Base-by-base conservation (phyloP, 163 green algal species). In the Chloromonas sp. region DNA sequence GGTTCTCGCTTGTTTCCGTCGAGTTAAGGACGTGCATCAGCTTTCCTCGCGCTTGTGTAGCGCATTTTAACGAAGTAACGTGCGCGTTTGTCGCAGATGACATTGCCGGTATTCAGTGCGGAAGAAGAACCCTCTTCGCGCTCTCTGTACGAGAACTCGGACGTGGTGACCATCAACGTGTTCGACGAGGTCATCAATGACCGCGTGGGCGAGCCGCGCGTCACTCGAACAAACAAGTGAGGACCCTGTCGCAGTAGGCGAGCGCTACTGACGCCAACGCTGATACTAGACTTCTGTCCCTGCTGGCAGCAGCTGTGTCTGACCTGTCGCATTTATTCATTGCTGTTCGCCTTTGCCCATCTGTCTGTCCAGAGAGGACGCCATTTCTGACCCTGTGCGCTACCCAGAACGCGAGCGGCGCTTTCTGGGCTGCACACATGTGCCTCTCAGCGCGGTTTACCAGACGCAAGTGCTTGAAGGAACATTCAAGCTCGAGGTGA, bases 121-220 rank as follows among this genome's bases (percentile, higher is more conserved):
- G 81, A 87, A 70, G 84, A 88, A 8, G 87, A 90, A 79, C 87
- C 87, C 59, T 85, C 81, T 2, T 81, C 86, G 79, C 81, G 59
- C 58, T 85, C 88, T 3, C 81, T 91, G 82, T 78, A 88, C 61
- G 86, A 85, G 61, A 91, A 85, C 82, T 82, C 76, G 3, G 84
- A 91, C 79, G 84, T 88, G 36, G 82, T 94, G 60, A 92, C 89
- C 11, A 83, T 94, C 84, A 94, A 92, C 85, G 84, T 94, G 11
- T 94, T 94, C 85, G 91, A 94, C 77, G 91, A 94, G 85, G 60
- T 91, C 60, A 86, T 92, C 82, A 83, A 81, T 58, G 66, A 84
- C 62, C 66, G 81, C 14, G 81, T 84, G 62, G 81, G 81, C 36
- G 61, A 79, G 62, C 81, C 81, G 8, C 62, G 66, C 1, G 1